These are phyloP conservation scores for Gonapodya prolifera DNA, from an alignment of 192 early-diverging fungal species.

Conservation along the genomic window DNA sequence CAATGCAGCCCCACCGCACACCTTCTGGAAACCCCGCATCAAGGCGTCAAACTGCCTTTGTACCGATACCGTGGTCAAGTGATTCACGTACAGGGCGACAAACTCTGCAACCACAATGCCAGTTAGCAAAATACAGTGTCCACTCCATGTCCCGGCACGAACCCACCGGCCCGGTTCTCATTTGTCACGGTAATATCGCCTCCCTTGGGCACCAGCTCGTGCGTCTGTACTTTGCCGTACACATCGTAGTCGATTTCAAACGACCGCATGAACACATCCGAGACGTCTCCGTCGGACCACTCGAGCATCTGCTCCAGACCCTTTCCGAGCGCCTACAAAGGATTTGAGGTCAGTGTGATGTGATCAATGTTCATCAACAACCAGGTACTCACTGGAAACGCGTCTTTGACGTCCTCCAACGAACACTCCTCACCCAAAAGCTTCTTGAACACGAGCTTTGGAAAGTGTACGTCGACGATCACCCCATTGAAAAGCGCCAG, in stretches of 20 bases:
- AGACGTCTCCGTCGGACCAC: slow-evolving; percentile 62
- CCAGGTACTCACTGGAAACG: slow-evolving; percentile 40
- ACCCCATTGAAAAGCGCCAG: slow-evolving; percentile 85
- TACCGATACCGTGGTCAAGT: slow-evolving; percentile 49
- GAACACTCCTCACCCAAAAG: slow-evolving; percentile 33
- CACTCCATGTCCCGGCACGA: too few species aligned
- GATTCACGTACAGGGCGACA: slow-evolving; percentile 56
- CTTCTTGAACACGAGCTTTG: slow-evolving; percentile 61
- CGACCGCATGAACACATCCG: slow-evolving; percentile 66
- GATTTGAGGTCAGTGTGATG: too few species aligned
- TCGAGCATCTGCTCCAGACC: slow-evolving; percentile 68
- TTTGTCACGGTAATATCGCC: slow-evolving; percentile 59
- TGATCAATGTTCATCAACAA: too few species aligned
- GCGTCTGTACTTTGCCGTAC: slow-evolving; percentile 31
- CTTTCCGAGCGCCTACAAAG: slow-evolving; percentile 47
- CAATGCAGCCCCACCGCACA: slow-evolving; percentile 51
- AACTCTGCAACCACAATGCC: slow-evolving; percentile 30
- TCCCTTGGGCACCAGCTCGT: slow-evolving; percentile 47
- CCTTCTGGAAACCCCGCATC: slow-evolving; percentile 59
- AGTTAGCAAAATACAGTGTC: not conserved
- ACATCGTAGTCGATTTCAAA: slow-evolving; percentile 69
- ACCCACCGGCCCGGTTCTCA: slow-evolving; percentile 48
- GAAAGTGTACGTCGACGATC: slow-evolving; percentile 58
- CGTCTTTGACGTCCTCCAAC: slow-evolving; percentile 35
- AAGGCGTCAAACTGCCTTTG: slow-evolving; percentile 56